Base-by-base conservation (phyloP, 140 eudicot genomes). In the Anethum foeniculum region DNA sequence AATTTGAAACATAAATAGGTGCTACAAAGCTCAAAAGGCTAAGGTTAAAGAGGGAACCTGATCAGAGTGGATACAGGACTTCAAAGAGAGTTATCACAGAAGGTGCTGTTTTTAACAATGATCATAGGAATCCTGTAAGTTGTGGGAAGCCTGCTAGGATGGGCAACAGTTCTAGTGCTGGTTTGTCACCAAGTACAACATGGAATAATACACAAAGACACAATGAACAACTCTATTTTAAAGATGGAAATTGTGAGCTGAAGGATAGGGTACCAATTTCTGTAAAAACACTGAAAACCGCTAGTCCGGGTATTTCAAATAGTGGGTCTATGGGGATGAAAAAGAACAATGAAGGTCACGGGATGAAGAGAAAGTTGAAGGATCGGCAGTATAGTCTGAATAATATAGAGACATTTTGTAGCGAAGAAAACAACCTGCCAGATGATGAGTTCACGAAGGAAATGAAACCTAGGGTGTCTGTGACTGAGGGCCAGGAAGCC, bases 361-460 rank as follows among this genome's bases (percentile, higher is more conserved):
- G 82, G 56, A 90, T 88, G 86, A 92, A 88, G 86, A 86, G 96
- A 86, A 92, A 90, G 77, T 60, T 92, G 85, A 85, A 83, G 83
- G 91, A 88, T 80, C 71, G 81, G 85, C 82, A 80, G 82, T 90
- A 85, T 46, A 81, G 86, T 83, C 91, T 84, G 76, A 80, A 77
- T 67, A 58, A 71, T 81, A 78, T 39, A 19, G 86, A 85, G 77
- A 44, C 77, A 27, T 64, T 64, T 79, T 79, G 81, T 80, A 81
- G 62, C 23, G 79, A 76, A 27, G 90, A 77, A 49, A 83, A 80
- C 80, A 25, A 56, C 47, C 74, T 84, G 18, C 82, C 49, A 43
- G 84, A 71, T 36, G 69, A 69, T 69, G 87, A 79, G 38, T 75
- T 52, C 71, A 83, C 77, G 79, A 88, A 84, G 65, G 85, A 84